These are phyloP conservation scores for Scedosporium boydii DNA, from an alignment of 2,329 filamentous ascomycete genomes.

Conservation along the genomic window DNA sequence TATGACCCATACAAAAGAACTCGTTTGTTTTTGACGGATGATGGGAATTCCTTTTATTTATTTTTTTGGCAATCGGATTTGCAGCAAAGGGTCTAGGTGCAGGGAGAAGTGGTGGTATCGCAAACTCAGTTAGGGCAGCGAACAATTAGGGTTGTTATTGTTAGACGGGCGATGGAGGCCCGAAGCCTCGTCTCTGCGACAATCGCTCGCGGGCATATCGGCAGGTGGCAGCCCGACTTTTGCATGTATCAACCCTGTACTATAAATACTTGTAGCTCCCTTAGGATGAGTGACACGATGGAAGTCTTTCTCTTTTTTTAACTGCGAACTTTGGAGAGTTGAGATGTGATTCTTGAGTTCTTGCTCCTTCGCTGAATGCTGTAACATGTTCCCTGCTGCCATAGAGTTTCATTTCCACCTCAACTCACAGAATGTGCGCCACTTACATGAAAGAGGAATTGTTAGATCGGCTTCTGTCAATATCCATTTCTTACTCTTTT, in stretches of 20 bases:
- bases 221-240: background rate
- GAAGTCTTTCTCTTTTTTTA: background rate
- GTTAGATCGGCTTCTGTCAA: no score
- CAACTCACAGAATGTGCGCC: no score
- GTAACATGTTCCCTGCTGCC: background rate
- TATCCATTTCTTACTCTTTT: no score
- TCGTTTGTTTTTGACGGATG: conserved; percentile 5
- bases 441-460: no score
- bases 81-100: background rate
- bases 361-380: background rate
- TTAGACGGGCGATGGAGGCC: background rate
- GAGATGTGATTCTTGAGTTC: background rate
- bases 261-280: background rate
- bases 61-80: conserved; percentile 3
- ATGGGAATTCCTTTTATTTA: conserved; percentile 7
- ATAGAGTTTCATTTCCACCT: no score
- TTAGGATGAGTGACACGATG: background rate
- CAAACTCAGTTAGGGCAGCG: background rate
- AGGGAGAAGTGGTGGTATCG: background rate
- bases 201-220: background rate
- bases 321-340: background rate
- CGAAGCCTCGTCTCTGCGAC: background rate
- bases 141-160: conserved; percentile 1
- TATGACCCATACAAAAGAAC: conserved; percentile 1
- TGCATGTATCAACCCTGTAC: conserved; percentile 1